These are phyloP conservation scores for Sporothrix pseudoabietina DNA, from an alignment of 2,329 filamentous ascomycete species.

Conservation along the genomic window DNA sequence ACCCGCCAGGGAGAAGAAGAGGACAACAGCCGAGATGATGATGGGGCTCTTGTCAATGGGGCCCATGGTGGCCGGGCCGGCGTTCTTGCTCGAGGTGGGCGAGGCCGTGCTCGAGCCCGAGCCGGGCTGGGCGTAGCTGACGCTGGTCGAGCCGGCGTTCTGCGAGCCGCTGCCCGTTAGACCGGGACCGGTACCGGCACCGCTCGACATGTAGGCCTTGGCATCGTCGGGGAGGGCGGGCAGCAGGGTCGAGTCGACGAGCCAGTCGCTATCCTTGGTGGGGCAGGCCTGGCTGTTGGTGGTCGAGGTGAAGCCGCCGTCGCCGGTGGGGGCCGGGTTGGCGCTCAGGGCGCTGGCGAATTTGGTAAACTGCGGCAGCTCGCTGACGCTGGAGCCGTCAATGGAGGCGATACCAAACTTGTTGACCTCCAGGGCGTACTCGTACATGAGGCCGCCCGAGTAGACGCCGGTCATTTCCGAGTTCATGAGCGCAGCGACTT, in stretches of 20 bases:
- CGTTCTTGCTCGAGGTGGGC: slow-evolving; percentile 39
- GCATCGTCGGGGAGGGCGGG: slow-evolving; percentile 57
- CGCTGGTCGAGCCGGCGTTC: slow-evolving; percentile 52
- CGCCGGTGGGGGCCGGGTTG: slow-evolving; percentile 55
- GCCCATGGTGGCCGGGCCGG: slow-evolving; percentile 39
- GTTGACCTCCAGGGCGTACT: slow-evolving; percentile 81
- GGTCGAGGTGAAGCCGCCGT: slow-evolving; percentile 53
- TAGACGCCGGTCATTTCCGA: slow-evolving; percentile 83
- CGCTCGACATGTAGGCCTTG: slow-evolving; percentile 55
- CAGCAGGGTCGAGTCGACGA: slow-evolving; percentile 53
- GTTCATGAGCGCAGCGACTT: slow-evolving; percentile 78
- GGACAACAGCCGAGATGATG: slow-evolving; percentile 42
- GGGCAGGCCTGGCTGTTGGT: slow-evolving; percentile 55
- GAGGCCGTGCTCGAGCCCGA: slow-evolving; percentile 44
- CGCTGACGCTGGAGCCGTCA: slow-evolving; percentile 55
- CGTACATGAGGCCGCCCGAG: slow-evolving; percentile 94
- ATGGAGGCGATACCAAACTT: slow-evolving; percentile 79
- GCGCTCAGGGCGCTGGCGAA: slow-evolving; percentile 53
- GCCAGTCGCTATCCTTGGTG: slow-evolving; percentile 52
- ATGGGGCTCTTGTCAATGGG: slow-evolving; percentile 46
- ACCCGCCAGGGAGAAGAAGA: slow-evolving; percentile 45
- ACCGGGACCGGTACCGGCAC: slow-evolving; percentile 58
- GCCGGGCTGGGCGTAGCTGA: slow-evolving; percentile 46
- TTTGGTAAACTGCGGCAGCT: slow-evolving; percentile 63
- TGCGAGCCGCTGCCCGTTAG: slow-evolving; percentile 58